phyloP scores from a whole-genome alignment of 345 rosid genomes.

The Melastoma malabathricum region DNA sequence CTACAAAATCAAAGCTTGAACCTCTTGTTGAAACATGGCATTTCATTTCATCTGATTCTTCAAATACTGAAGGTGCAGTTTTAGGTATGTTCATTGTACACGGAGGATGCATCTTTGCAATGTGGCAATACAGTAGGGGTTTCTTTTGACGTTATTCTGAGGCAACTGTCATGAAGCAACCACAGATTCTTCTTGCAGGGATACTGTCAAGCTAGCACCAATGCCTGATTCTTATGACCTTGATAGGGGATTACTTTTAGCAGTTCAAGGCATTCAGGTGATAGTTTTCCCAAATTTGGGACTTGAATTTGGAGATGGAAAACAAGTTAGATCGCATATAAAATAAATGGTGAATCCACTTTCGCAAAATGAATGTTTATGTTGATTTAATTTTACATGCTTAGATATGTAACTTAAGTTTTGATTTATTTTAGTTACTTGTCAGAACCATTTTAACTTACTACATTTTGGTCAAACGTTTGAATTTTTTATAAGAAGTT shows the following conservation, averaged over 20 bases:
- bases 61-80: conserved; percentile 30
- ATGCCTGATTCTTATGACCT: conserved; percentile 96
- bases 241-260: conserved; percentile 95
- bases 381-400: no score
- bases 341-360: no score
- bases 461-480: no score
- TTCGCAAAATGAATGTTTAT: no score
- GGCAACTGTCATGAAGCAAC: conserved; percentile 93
- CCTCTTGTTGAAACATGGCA: conserved; percentile 75
- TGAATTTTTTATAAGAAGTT: no score
- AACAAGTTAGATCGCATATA: no score
- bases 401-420: no score
- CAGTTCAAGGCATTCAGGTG: conserved; percentile 99
- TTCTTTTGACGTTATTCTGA: conserved; percentile 19
- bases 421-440: no score
- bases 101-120: no score
- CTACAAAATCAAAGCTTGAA: conserved; percentile 93
- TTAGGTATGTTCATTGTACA: conserved; percentile 43
- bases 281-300: background rate
- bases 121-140: background rate
- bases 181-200: conserved; percentile 96
- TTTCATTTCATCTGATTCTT: conserved; percentile 42
- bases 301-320: no score
- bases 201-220: conserved; percentile 69
- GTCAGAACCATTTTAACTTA: no score